Conservation (phyloP, 106 monocot genomes). For the Allium fistulosum region DNA sequence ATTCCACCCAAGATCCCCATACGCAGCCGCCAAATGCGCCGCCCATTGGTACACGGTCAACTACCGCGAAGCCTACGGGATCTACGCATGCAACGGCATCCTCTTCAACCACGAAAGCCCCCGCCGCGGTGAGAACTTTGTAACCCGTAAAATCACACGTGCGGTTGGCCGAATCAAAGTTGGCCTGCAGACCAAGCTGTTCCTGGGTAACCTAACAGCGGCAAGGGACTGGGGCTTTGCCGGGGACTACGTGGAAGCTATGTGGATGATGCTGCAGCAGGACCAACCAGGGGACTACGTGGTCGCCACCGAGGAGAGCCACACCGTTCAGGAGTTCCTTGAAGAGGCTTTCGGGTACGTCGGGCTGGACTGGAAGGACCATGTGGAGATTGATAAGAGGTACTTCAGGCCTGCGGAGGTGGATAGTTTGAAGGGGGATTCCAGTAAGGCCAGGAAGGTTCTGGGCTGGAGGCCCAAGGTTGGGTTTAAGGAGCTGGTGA, state of each 20-base stretch:
- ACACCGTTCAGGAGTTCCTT: slow-evolving; percentile 91
- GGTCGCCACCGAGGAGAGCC: slow-evolving; percentile 91
- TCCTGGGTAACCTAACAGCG: slow-evolving; percentile 82
- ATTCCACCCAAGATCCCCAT: slow-evolving; percentile 95
- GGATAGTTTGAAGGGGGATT: slow-evolving; percentile 83
- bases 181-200: slow-evolving; percentile 90
- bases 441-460: slow-evolving; percentile 62
- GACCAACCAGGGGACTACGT: slow-evolving; percentile 82
- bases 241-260: slow-evolving; percentile 95
- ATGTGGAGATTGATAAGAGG: slow-evolving; percentile 85
- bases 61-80: slow-evolving; percentile 90
- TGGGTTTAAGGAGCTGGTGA: slow-evolving; percentile 73
- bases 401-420: slow-evolving; percentile 95
- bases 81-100: slow-evolving; percentile 94
- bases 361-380: slow-evolving; percentile 80
- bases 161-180: slow-evolving; percentile 84
- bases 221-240: slow-evolving; percentile 96
- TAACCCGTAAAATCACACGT: slow-evolving; percentile 93
- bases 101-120: slow-evolving; percentile 98
- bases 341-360: slow-evolving; percentile 71
- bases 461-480: slow-evolving; percentile 89
- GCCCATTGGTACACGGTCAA: slow-evolving; percentile 82
- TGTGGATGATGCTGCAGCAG: slow-evolving; percentile 99
- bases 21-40: slow-evolving; percentile 92
- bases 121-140: slow-evolving; percentile 91